Percentiles rank a stretch among this genome's conserved stretches.
Evolutionary conservation across 1,139 yeast species (phyloP).

Genomic region (Pichia sp.): DNA sequence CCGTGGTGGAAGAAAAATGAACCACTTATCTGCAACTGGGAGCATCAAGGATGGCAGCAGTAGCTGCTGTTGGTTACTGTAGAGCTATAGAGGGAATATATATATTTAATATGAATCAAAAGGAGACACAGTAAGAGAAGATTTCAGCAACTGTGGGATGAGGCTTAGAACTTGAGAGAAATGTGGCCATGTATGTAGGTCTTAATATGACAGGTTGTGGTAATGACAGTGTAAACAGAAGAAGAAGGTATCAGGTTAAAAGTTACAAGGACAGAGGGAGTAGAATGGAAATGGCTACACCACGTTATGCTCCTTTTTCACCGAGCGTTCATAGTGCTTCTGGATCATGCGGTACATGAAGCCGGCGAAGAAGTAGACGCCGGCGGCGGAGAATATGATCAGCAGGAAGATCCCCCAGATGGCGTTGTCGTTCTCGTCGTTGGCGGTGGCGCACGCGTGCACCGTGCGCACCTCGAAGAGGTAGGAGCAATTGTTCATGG

Average conservation of each 20-base stretch:
- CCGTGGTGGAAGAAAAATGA: too few relatives aligned
- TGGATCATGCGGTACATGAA: conserved; percentile 40
- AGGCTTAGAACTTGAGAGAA: too few relatives aligned
- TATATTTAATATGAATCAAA: too few relatives aligned
- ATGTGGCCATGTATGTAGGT: too few relatives aligned
- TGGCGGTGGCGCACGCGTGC: conserved; percentile 83
- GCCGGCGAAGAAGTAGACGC: conserved; percentile 55
- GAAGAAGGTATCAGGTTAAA: too few relatives aligned
- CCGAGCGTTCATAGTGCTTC: conserved; percentile 9
- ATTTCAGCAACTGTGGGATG: too few relatives aligned
- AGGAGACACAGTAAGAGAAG: too few relatives aligned
- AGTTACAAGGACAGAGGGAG: neutral
- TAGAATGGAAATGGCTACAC: neutral
- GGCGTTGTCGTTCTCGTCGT: conserved; percentile 49
- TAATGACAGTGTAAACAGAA: neutral
- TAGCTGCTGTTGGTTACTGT: too few relatives aligned
- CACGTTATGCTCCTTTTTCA: neutral
- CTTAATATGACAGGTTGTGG: neutral
- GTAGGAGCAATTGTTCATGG: conserved; percentile 71
- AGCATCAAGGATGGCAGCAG: too few relatives aligned
- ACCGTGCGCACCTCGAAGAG: conserved; percentile 82
- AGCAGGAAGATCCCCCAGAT: conserved; percentile 57
- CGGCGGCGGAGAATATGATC: conserved; percentile 49
- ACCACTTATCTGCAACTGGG: too few relatives aligned
- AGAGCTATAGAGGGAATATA: too few relatives aligned